These are phyloP conservation scores for Leccinum uliginosum DNA, from an alignment of 768 basidiomycete species.

Conservation along the genomic window DNA sequence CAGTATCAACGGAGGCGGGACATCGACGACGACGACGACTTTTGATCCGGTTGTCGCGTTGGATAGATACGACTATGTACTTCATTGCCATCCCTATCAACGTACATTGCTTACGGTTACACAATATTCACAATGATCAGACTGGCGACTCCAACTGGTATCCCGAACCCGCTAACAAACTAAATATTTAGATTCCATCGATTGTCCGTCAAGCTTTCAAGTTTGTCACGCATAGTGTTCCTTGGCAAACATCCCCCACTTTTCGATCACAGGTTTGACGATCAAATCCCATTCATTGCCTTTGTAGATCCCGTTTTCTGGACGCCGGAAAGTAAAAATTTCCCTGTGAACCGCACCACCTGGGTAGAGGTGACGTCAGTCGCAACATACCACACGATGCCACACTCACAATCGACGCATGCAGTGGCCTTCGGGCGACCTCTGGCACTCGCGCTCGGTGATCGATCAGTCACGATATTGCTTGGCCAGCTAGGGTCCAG, in stretches of 20 bases:
- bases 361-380: conserved; percentile 20
- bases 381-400: not conserved
- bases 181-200: not conserved
- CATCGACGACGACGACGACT: conserved; percentile 64
- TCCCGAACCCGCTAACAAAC: not conserved
- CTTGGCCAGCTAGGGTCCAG: conserved; percentile 47
- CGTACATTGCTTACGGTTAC: not conserved
- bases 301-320: conserved; percentile 46
- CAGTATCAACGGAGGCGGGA: conserved; percentile 67
- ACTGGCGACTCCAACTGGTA: not conserved
- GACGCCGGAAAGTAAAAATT: conserved; percentile 69
- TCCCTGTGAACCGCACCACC: conserved; percentile 66
- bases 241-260: conserved; percentile 67
- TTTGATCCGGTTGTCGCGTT: conserved; percentile 15
- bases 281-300: conserved; percentile 72
- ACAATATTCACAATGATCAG: not conserved
- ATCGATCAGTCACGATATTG: conserved; percentile 26
- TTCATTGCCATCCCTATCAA: not conserved
- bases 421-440: conserved; percentile 16
- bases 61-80: not conserved
- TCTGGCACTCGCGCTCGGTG: conserved; percentile 2
- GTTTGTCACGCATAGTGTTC: conserved; percentile 28
- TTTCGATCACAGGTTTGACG: conserved; percentile 71
- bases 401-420: conserved; percentile 44
- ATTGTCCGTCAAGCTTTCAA: not conserved